Evolutionary conservation across 306 rosid genomes (phyloP).

Genomic region (Medicago arabica): DNA sequence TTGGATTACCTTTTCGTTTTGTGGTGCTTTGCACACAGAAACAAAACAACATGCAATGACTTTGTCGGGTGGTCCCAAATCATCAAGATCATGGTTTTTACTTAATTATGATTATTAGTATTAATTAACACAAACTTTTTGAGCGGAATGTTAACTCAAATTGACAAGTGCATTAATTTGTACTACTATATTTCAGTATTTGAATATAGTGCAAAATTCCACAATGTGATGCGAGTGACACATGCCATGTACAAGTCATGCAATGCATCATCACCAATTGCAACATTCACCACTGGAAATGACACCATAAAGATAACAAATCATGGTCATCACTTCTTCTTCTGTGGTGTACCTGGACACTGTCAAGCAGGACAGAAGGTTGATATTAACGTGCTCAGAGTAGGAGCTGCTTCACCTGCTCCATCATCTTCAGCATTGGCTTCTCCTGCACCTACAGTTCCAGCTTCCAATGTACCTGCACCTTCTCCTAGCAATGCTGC

Average conservation of each 20-base stretch:
- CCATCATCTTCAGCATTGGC: slow-evolving; percentile 50
- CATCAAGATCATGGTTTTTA: slow-evolving; percentile 27
- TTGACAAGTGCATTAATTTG: not conserved
- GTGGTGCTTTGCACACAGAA: slow-evolving; percentile 39
- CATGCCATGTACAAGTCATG: slow-evolving; percentile 82
- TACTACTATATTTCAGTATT: slow-evolving; percentile 53
- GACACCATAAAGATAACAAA: slow-evolving; percentile 63
- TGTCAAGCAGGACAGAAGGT: slow-evolving; percentile 84
- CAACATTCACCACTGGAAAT: slow-evolving; percentile 72
- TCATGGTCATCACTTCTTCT: slow-evolving; percentile 79
- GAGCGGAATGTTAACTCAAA: not conserved
- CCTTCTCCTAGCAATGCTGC: slow-evolving; percentile 59
- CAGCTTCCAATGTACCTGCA: slow-evolving; percentile 46
- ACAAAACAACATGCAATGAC: slow-evolving; percentile 39
- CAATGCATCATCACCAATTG: slow-evolving; percentile 67
- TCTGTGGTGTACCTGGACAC: slow-evolving; percentile 93
- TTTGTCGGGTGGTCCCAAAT: slow-evolving; percentile 37
- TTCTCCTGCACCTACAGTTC: slow-evolving; percentile 27
- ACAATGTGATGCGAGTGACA: slow-evolving; percentile 84
- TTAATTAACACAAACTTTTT: no score
- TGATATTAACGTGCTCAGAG: slow-evolving; percentile 65
- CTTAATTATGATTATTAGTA: not conserved
- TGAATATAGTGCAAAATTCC: slow-evolving; percentile 68
- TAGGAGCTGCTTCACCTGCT: slow-evolving; percentile 47
- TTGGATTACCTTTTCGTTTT: slow-evolving; percentile 19